Base-by-base conservation (phyloP, 164 flowering plant species). In the Euptelea pleiosperma region DNA sequence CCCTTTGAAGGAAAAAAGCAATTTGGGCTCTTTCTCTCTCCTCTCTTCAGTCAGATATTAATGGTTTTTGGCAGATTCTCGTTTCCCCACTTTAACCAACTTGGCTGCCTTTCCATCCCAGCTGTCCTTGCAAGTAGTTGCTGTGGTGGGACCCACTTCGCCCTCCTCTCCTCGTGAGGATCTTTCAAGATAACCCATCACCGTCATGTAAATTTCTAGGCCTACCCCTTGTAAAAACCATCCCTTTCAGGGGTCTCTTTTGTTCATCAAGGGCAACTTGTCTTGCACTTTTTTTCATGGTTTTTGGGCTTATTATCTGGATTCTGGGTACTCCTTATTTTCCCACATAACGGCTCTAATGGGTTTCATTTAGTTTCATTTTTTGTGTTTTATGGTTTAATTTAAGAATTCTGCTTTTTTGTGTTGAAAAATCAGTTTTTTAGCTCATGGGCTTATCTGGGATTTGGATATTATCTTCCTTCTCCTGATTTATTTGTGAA, bases 161-260 rank as follows among this genome's bases (percentile, higher is more conserved):
- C 14, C 44, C 48, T 18, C 39, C 26, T 45, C 6, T 28, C 18
- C 40, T 37, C 44, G 24, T 30, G 47, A 7, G 33, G 18, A 30
- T 36, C 47, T 47, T 46, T 46, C 61, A 56, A 16, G 40, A 54
- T 63, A 55, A 55, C 37, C 61, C 67, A 63, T 63, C 61, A 63
- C 28, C 53, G n/a, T 55, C 67, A 28, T 28, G 41, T 5, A n/a
- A 36, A 55, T 63, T 56, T 55, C 61, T 44, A 28, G 19, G 4
- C 35, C 62, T 57, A 11, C 50, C 68, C 57, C 7, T 40, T 39
- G 61, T 50, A 31, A 64, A 37, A 26, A 41, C 29, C 6, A 8
- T 29, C n/a, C 24, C 46, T 12, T 11, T 29, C 30, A 7, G 28
- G 30, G 61, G 41, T 57, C 41, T 34, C 11, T 29, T n/a, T n/a